Conservation (phyloP, 108 stramenopile species). For the Cyclotella baltica region DNA sequence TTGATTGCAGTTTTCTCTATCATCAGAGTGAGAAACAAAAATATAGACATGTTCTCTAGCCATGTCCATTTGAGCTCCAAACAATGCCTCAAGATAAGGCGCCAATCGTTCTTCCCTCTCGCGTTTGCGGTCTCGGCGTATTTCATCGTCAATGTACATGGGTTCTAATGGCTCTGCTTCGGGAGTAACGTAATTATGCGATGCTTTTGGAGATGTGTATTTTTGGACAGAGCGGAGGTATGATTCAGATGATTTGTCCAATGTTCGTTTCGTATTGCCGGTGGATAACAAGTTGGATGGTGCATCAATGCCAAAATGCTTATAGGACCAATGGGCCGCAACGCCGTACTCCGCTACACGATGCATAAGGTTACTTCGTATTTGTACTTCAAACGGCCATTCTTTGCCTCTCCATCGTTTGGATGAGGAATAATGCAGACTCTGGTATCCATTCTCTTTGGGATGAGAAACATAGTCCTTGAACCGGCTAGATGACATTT, state of each 20-base stretch:
- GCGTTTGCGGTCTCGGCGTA: slow-evolving; percentile 70
- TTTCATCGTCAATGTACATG: slow-evolving; percentile 44
- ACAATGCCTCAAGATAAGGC: slow-evolving; percentile 84
- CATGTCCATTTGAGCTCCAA: slow-evolving; percentile 71
- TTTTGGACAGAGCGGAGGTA: slow-evolving; percentile 74
- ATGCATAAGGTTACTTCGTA: slow-evolving; percentile 89
- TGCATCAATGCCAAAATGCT: slow-evolving; percentile 44
- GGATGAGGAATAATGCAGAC: slow-evolving; percentile 86
- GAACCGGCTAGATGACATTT: slow-evolving; percentile 61
- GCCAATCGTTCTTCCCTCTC: slow-evolving; percentile 70
- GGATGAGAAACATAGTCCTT: slow-evolving; percentile 92
- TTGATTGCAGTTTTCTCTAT: not conserved
- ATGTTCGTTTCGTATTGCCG: not conserved
- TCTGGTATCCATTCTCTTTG: slow-evolving; percentile 94
- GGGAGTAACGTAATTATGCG: slow-evolving; percentile 16
- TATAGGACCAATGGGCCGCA: slow-evolving; percentile 89
- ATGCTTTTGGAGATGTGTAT: slow-evolving; percentile 65
- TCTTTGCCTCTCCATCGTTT: slow-evolving; percentile 61
- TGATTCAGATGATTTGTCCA: slow-evolving; percentile 61
- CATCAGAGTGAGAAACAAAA: slow-evolving; percentile 55
- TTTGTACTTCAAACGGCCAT: slow-evolving; percentile 86
- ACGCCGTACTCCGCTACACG: slow-evolving; percentile 89
- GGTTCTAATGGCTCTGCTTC: slow-evolving; percentile 34
- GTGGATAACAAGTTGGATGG: slow-evolving; percentile 6
- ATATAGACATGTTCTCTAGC: slow-evolving; percentile 79